These are phyloP conservation scores for Paulownia fortunei DNA, from an alignment of 257 asterid genomes.

Conservation along the genomic window DNA sequence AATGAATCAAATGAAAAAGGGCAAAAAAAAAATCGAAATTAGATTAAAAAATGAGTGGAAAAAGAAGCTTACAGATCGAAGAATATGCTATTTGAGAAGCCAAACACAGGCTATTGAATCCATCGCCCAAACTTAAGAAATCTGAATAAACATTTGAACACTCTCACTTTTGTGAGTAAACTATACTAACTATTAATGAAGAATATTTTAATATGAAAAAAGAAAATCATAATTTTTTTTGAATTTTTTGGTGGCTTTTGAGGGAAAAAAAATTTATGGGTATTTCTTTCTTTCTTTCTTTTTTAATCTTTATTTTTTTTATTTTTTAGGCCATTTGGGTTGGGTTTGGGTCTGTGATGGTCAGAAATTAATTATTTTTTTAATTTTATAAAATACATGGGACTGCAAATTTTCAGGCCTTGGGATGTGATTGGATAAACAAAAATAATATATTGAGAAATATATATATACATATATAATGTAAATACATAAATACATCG, in stretches of 20 bases:
- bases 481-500: not conserved
- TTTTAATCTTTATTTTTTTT: not conserved
- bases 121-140: constrained; percentile 46
- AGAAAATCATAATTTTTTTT: constrained; percentile 11
- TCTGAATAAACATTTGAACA: constrained; percentile 39
- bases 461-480: not conserved
- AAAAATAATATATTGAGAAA: not conserved
- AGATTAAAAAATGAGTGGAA: constrained; percentile 26
- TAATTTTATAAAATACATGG: not conserved
- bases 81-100: constrained; percentile 37
- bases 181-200: constrained; percentile 28
- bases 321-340: not conserved
- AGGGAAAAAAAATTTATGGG: not conserved
- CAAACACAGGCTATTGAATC: constrained; percentile 42
- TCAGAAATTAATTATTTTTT: not conserved
- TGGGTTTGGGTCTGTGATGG: constrained; percentile 20
- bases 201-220: constrained; percentile 13
- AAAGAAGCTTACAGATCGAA: constrained; percentile 59
- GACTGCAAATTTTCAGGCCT: constrained; percentile 27
- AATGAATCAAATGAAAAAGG: constrained; percentile 30
- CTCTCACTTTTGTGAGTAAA: constrained; percentile 36
- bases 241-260: constrained; percentile 11
- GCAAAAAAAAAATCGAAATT: not conserved
- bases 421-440: constrained; percentile 22
- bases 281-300: not conserved